These are phyloP conservation scores for Ophiostoma triangulosporum DNA, from an alignment of 2,329 filamentous ascomycete species.

Conservation along the genomic window DNA sequence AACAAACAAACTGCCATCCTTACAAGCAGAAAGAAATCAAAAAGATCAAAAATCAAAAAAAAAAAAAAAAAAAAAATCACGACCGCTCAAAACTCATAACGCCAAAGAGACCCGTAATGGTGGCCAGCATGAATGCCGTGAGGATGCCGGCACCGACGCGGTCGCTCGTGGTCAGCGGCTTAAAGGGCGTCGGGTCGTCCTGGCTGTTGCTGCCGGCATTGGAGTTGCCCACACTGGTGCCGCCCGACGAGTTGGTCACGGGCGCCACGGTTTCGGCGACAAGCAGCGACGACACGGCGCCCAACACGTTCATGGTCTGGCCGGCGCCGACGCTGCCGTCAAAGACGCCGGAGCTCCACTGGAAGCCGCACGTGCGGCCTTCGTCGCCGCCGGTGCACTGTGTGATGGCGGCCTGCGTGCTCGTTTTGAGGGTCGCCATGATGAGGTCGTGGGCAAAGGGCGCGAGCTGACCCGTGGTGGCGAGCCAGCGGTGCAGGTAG, in stretches of 20 bases:
- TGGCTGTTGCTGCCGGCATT: conserved; percentile 27
- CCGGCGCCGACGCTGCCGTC: conserved; percentile 39
- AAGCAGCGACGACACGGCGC: conserved; percentile 34
- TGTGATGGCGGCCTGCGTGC: conserved; percentile 33
- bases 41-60: background rate
- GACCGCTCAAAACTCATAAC: conserved; percentile 21
- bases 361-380: conserved; percentile 35
- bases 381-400: conserved; percentile 33
- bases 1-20: too few species aligned
- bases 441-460: conserved; percentile 33
- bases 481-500: conserved; percentile 38
- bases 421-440: conserved; percentile 30
- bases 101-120: conserved; percentile 20
- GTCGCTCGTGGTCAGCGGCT: conserved; percentile 43
- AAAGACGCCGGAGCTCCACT: conserved; percentile 34
- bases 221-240: conserved; percentile 35
- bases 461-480: conserved; percentile 33
- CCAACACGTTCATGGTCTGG: conserved; percentile 41
- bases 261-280: conserved; percentile 21
- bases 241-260: conserved; percentile 31
- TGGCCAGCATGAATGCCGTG: conserved; percentile 41
- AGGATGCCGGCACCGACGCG: conserved; percentile 53
- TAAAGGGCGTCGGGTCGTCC: conserved; percentile 11
- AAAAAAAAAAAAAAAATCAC: background rate
- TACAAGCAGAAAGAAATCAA: background rate